Evolutionary conservation across 108 stramenopile genomes (phyloP).

Genomic region (Skeletonema costatum): DNA sequence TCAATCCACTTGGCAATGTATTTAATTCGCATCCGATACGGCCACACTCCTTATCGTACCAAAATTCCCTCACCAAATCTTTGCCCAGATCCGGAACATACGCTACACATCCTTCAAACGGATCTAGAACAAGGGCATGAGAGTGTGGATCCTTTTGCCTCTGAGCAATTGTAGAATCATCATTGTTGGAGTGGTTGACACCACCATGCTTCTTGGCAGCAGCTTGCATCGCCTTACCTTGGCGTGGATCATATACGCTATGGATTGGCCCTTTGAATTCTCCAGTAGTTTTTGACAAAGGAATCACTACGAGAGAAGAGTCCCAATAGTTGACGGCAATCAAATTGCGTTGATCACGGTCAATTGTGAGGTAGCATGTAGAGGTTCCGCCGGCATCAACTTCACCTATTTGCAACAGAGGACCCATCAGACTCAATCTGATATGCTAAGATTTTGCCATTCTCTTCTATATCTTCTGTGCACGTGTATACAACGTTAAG

Average conservation of each 20-base stretch:
- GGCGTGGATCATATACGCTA: slow-evolving; percentile 45
- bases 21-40: slow-evolving; percentile 71
- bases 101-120: slow-evolving; percentile 65
- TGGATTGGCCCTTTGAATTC: slow-evolving; percentile 59
- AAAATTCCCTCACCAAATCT: slow-evolving; percentile 85
- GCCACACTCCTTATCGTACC: slow-evolving; percentile 65
- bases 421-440: slow-evolving; percentile 65
- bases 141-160: slow-evolving; percentile 95
- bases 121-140: slow-evolving; percentile 94
- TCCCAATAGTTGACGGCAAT: slow-evolving; percentile 96
- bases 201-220: slow-evolving; percentile 68
- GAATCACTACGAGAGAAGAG: slow-evolving; percentile 86
- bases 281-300: slow-evolving; percentile 70
- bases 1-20: slow-evolving; percentile 75
- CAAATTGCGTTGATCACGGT: slow-evolving; percentile 72
- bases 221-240: slow-evolving; percentile 69
- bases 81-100: slow-evolving; percentile 93
- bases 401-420: slow-evolving; percentile 55
- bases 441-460: slow-evolving; percentile 87
- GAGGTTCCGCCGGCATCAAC: slow-evolving; percentile 90
- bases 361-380: slow-evolving; percentile 95
- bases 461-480: slow-evolving; percentile 91
- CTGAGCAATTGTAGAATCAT: slow-evolving; percentile 76
- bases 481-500: slow-evolving; percentile 95
- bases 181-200: slow-evolving; percentile 88